These are phyloP conservation scores for Pseudozyma sp. DNA, from an alignment of 1,284 basidiomycete species.

Conservation along the genomic window DNA sequence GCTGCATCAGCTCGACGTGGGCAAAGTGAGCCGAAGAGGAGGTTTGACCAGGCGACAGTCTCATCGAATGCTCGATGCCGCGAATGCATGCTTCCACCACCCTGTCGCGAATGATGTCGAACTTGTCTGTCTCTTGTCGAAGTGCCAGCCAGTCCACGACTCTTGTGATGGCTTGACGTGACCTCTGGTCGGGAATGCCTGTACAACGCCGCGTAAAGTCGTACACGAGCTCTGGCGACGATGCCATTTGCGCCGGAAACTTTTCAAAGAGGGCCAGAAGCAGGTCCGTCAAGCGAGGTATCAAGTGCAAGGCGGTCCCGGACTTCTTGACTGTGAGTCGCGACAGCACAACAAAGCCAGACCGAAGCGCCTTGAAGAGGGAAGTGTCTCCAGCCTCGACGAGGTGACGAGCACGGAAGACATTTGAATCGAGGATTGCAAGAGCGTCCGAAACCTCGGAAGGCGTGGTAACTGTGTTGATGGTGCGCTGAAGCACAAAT, in stretches of 20 bases:
- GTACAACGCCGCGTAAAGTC: constrained; percentile 18
- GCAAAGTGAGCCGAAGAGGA: constrained; percentile 21
- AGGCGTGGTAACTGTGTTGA: constrained; percentile 15
- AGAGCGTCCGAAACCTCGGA: constrained; percentile 37
- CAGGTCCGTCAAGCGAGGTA: constrained; percentile 21
- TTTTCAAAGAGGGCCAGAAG: constrained; percentile 7
- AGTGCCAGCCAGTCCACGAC: constrained; percentile 15
- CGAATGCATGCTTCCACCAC: constrained; percentile 12
- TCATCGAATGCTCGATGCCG: constrained; percentile 18
- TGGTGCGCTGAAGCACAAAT: constrained; percentile 16
- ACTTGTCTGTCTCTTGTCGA: neutral
- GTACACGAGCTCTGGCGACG: neutral
- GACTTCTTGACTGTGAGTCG: neutral
- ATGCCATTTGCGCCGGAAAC: constrained; percentile 6
- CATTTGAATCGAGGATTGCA: constrained; percentile 14
- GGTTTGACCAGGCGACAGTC: neutral
- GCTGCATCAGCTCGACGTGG: constrained; percentile 23
- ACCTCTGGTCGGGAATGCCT: constrained; percentile 16
- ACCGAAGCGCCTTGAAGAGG: constrained; percentile 5
- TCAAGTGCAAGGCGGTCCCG: constrained; percentile 17
- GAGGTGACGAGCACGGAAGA: neutral
- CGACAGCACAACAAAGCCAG: constrained; percentile 15
- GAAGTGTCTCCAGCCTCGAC: neutral
- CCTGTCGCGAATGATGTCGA: constrained; percentile 2
- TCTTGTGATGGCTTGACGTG: constrained; percentile 18